Evolutionary conservation across 2,329 filamentous ascomycete genomes (phyloP).

Genomic region (Aspergillus sp.): DNA sequence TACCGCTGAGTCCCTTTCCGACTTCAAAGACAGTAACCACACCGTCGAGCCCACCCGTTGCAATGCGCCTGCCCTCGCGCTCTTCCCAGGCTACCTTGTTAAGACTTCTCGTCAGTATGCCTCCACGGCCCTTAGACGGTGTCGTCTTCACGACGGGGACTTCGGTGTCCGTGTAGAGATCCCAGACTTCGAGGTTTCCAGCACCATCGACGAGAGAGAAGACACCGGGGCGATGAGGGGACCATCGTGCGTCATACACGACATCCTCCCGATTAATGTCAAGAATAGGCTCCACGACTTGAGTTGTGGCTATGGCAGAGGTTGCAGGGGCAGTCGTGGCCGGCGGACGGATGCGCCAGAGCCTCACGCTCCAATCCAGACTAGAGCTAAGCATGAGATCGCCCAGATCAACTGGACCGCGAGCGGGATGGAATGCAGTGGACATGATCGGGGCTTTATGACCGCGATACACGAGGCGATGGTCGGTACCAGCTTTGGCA

Average conservation of each 20-base stretch:
- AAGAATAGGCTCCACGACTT: slow-evolving; percentile 70
- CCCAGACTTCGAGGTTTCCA: slow-evolving; percentile 91
- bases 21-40: slow-evolving; percentile 93
- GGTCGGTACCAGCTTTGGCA: slow-evolving; percentile 92
- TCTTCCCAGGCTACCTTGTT: slow-evolving; percentile 96
- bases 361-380: slow-evolving; percentile 94
- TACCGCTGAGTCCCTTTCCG: slow-evolving; percentile 68
- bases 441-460: slow-evolving; percentile 95
- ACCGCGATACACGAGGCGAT: slow-evolving; percentile 81
- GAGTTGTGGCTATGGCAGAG: slow-evolving; percentile 41
- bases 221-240: slow-evolving; percentile 87
- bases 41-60: slow-evolving; percentile 89
- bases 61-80: slow-evolving; percentile 80
- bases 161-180: slow-evolving; percentile 88
- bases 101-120: slow-evolving; percentile 77
- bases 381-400: slow-evolving; percentile 91
- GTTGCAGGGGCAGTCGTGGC: slow-evolving; percentile 44
- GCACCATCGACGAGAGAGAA: slow-evolving; percentile 94
- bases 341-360: slow-evolving; percentile 80
- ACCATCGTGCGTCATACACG: slow-evolving; percentile 96
- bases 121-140: slow-evolving; percentile 63
- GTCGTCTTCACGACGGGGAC: slow-evolving; percentile 81
- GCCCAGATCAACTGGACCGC: slow-evolving; percentile 89
- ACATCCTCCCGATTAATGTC: slow-evolving; percentile 94
- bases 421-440: slow-evolving; percentile 89